A percentile compares a stretch with the other conserved stretches of the same genome.
Evolutionary conservation across 2,329 filamentous ascomycete species (phyloP).

Genomic region (Teratosphaeria pseudoeucalypti): DNA sequence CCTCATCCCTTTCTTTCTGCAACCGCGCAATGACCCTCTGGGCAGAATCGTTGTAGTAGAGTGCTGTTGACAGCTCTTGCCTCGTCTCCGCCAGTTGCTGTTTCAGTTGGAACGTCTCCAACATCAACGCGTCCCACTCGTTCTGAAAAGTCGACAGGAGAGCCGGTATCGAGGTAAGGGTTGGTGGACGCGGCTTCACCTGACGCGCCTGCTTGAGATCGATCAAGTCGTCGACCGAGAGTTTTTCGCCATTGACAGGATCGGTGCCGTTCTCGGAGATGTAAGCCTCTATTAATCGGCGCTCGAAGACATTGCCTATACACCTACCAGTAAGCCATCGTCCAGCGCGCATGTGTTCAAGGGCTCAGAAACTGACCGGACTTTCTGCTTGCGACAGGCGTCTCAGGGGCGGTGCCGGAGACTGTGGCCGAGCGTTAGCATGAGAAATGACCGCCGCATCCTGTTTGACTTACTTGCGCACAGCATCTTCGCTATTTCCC

Average conservation of each 20-base stretch:
- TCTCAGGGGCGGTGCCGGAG: constrained; percentile 90
- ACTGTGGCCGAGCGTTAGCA: constrained; percentile 44
- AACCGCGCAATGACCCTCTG: constrained; percentile 85
- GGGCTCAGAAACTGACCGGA: constrained; percentile 52
- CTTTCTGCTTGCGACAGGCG: constrained; percentile 89
- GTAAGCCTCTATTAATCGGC: constrained; percentile 87
- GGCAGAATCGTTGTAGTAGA: constrained; percentile 98
- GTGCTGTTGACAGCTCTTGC: constrained; percentile 83
- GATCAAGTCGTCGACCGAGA: constrained; percentile 75
- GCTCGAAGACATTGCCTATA: constrained; percentile 81
- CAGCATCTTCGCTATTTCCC: constrained; percentile 19
- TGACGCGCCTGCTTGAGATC: constrained; percentile 74
- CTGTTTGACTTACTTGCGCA: constrained; percentile 28
- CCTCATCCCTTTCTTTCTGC: constrained; percentile 86
- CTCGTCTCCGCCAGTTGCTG: constrained; percentile 82
- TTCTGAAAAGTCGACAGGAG: constrained; percentile 92
- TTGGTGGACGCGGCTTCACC: constrained; percentile 81
- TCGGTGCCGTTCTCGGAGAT: constrained; percentile 89
- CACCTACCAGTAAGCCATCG: constrained; percentile 20
- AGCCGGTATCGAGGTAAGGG: constrained; percentile 90
- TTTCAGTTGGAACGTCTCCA: constrained; percentile 84
- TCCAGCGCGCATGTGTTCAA: constrained; percentile 14
- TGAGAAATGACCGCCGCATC: constrained; percentile 5
- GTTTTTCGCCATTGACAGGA: constrained; percentile 76
- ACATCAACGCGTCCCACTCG: constrained; percentile 89